phyloP scores from a whole-genome alignment of 345 rosid species.

The Salix dunnii region DNA sequence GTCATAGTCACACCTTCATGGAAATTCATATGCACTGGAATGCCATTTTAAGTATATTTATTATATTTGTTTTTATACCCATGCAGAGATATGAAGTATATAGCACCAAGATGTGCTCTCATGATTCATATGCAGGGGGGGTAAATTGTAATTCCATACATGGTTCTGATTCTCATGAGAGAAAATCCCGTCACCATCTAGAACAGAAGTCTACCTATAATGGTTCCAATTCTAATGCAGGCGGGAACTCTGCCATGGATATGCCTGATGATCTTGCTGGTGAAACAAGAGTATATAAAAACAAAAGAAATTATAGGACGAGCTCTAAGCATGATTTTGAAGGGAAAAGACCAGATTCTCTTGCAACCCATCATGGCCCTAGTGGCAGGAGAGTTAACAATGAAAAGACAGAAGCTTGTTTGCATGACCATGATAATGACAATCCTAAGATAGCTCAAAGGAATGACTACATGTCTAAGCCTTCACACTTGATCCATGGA shows the following conservation, averaged over 20 bases:
- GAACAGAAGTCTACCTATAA: constrained; percentile 40
- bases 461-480: constrained; percentile 38
- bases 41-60: background rate
- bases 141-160: constrained; percentile 27
- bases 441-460: constrained; percentile 31
- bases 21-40: background rate
- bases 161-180: constrained; percentile 42
- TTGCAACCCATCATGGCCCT: constrained; percentile 29
- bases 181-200: constrained; percentile 35
- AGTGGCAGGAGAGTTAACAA: constrained; percentile 27
- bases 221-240: constrained; percentile 36
- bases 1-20: background rate
- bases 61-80: constrained; percentile 9
- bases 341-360: constrained; percentile 39
- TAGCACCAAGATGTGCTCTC: constrained; percentile 38
- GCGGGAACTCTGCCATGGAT: constrained; percentile 35
- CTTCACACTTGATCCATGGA: constrained; percentile 38
- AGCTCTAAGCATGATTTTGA: constrained; percentile 46
- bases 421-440: constrained; percentile 30
- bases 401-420: constrained; percentile 31
- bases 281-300: constrained; percentile 34
- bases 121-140: constrained; percentile 41
- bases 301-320: constrained; percentile 31
- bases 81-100: constrained; percentile 47
- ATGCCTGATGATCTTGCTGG: constrained; percentile 39